Evolutionary conservation across 208 protist species (phyloP).

Genomic region (Leishmania guyanensis): DNA sequence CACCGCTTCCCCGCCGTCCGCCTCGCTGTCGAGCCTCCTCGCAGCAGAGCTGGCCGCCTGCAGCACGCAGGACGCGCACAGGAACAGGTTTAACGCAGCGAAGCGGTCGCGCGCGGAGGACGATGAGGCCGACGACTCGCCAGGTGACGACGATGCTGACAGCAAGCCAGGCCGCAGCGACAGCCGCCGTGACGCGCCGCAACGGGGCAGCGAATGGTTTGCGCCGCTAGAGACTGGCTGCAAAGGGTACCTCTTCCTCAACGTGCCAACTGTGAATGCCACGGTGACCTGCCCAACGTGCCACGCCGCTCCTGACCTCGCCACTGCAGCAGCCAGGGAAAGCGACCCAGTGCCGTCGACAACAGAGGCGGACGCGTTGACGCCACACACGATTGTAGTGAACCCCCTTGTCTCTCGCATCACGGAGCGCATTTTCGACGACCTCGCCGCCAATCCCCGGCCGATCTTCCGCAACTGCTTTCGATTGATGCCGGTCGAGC

Average conservation of each 20-base stretch:
- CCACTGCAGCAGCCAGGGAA: background rate
- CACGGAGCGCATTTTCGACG: constrained; percentile 74
- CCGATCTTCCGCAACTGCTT: constrained; percentile 81
- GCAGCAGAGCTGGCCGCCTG: constrained; percentile 35
- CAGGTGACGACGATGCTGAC: constrained; percentile 22
- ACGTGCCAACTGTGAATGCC: constrained; percentile 41
- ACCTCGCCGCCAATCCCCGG: constrained; percentile 54
- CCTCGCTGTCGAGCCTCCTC: constrained; percentile 33
- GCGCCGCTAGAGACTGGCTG: constrained; percentile 60
- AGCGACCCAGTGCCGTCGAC: background rate
- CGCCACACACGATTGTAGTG: constrained; percentile 65
- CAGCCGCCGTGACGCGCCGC: constrained; percentile 7
- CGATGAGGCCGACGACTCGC: constrained; percentile 3
- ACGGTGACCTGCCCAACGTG: constrained; percentile 38
- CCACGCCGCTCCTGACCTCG: constrained; percentile 8
- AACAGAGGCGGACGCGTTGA: constrained; percentile 8
- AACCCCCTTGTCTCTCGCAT: constrained; percentile 76
- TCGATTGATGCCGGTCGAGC: constrained; percentile 73
- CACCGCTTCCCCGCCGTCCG: constrained; percentile 12
- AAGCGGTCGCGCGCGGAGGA: constrained; percentile 17
- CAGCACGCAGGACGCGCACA: constrained; percentile 14
- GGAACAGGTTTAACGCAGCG: constrained; percentile 26
- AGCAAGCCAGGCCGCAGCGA: background rate
- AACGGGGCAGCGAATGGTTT: constrained; percentile 46
- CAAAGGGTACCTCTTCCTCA: constrained; percentile 72